Conservation (phyloP, 352 stramenopile genomes). For the Peronospora destructor region DNA sequence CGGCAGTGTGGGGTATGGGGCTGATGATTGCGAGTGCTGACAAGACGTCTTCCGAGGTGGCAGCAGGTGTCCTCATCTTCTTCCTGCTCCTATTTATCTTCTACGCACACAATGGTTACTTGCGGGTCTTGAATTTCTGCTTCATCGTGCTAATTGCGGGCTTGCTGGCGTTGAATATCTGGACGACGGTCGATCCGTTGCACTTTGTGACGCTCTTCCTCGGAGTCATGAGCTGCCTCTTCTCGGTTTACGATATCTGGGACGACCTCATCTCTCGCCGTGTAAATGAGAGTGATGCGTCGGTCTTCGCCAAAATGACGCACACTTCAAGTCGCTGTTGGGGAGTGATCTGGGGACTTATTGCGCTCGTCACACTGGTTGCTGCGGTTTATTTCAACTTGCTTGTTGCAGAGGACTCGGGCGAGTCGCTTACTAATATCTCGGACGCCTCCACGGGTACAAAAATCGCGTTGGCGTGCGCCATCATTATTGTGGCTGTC, state of each 20-base stretch:
- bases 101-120: constrained; percentile 82
- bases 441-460: constrained; percentile 52
- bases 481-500: constrained; percentile 43
- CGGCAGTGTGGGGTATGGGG: constrained; percentile 79
- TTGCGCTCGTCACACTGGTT: constrained; percentile 68
- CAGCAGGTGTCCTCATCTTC: constrained; percentile 80
- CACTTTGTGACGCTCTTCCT: constrained; percentile 86
- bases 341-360: constrained; percentile 83
- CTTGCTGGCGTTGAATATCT: constrained; percentile 64
- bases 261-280: constrained; percentile 87
- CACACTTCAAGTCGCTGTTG: constrained; percentile 87
- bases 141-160: constrained; percentile 82
- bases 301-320: constrained; percentile 86
- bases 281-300: constrained; percentile 84
- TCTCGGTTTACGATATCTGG: constrained; percentile 89
- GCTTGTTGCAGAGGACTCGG: constrained; percentile 52
- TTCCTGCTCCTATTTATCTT: constrained; percentile 83
- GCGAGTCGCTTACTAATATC: constrained; percentile 39
- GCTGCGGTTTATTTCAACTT: constrained; percentile 83
- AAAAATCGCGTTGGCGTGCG: constrained; percentile 43
- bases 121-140: constrained; percentile 73
- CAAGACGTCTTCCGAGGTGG: constrained; percentile 53
- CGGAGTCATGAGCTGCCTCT: constrained; percentile 88
- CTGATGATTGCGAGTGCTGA: constrained; percentile 73
- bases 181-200: constrained; percentile 54